Evolutionary conservation across 345 rosid genomes (phyloP), one percentile per base, ranked within the genome.

Genomic region (Mercurialis annua): DNA sequence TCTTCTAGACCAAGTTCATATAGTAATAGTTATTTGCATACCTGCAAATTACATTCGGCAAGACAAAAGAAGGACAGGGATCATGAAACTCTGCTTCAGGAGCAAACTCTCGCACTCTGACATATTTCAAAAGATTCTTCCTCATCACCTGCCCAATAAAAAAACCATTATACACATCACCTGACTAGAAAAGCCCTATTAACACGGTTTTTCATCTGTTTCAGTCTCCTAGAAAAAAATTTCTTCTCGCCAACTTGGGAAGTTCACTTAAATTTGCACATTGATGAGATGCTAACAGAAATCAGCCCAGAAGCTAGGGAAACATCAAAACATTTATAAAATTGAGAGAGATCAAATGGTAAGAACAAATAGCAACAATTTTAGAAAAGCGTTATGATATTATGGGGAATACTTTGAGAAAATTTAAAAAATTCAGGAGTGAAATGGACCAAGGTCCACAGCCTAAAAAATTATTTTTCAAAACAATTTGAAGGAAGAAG

Each of bases 41-140:
- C 95, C 97, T 90, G 97, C 96, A 90, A 73, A 88, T 85, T 59
- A 92, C 93, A 64, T 85, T 88, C 20, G 97, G 92, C 57, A 88
- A 75, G 77, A 84, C 73, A 66, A 87, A 92, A 62, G 92, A 86
- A 47, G 86, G 84, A 57, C 82, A 82, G 44, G 87, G 83, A 77
- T 82, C 86, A 62, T 51, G 78, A 81, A 87, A 87, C 71, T 84
- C 93, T 11, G 93, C 96, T 83, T 92, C 96, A 50, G 89, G 92
- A 74, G 88, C 89, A 75, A 73, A 87, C 74, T 92, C 98, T 80
- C 76, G 79, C 24, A 90, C 83, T n/a, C 76, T 81, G 17, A 84
- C 87, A 67, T 86, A 90, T 78, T 81, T 90, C 74, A 93, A 66
- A 38, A 93, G 82, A 76, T 90, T 93, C 82, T 62, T 90, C 74